Evolutionary conservation across 106 monocot genomes (phyloP).

Genomic region (Alisma plantagoaquatica): DNA sequence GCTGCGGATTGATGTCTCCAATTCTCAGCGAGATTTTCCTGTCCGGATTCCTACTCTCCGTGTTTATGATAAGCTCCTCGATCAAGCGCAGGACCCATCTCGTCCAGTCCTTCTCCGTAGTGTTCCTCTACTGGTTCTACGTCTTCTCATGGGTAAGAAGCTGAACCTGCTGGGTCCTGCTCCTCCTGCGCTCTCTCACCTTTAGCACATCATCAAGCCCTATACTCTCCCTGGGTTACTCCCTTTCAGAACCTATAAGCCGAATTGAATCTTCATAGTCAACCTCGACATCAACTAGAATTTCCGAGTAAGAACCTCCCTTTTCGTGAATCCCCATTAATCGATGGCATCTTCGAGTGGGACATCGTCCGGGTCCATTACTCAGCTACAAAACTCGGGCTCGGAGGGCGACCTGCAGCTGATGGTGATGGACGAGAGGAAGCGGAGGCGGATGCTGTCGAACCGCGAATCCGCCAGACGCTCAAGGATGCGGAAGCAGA

Average conservation of each 20-base stretch:
- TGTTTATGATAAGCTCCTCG: conserved; percentile 59
- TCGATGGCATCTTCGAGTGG: no score
- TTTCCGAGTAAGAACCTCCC: no score
- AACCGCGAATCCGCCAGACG: conserved; percentile 21
- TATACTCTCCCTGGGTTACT: no score
- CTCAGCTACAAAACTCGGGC: neutral
- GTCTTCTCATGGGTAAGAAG: conserved; percentile 71
- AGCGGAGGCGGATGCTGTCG: conserved; percentile 19
- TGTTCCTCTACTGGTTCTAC: conserved; percentile 95
- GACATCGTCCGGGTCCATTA: conserved; percentile 7
- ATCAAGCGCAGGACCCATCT: conserved; percentile 44
- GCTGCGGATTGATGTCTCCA: conserved; percentile 42
- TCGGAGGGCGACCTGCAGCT: conserved; percentile 8
- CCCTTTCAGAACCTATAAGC: no score
- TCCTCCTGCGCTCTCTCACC: no score
- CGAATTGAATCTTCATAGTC: no score
- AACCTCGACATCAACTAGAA: no score
- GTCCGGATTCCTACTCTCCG: no score
- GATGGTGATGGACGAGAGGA: conserved; percentile 10
- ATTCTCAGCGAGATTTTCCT: conserved; percentile 49
- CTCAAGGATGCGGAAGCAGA: conserved; percentile 17
- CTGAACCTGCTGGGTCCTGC: no score
- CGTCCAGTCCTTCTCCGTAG: conserved; percentile 73
- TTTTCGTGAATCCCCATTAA: no score
- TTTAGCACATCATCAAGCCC: no score